phyloP scores from a whole-genome alignment of 305 asterid genomes.

The Fraxinus greggii region DNA sequence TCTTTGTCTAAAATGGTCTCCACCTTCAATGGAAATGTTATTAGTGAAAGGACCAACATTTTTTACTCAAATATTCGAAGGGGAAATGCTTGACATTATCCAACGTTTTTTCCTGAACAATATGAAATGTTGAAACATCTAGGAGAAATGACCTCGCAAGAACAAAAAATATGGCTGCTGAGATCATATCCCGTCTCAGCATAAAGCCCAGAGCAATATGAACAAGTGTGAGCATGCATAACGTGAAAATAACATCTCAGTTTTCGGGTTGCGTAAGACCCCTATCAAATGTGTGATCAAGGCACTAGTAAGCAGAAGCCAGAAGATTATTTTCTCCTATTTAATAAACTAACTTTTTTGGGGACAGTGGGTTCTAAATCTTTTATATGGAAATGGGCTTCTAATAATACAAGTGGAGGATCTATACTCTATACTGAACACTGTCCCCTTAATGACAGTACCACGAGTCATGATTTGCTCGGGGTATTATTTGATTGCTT shows the following conservation, averaged over 20 bases:
- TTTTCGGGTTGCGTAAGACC: not conserved
- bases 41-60: not conserved
- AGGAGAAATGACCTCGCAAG: not conserved
- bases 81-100: not conserved
- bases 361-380: not conserved
- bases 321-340: not conserved
- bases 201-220: not conserved
- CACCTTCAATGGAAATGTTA: slow-evolving; percentile 48
- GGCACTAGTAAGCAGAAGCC: not conserved
- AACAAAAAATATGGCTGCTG: not conserved
- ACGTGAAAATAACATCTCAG: slow-evolving; percentile 4
- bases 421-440: not conserved
- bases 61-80: slow-evolving; percentile 15
- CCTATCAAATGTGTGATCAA: slow-evolving; percentile 11
- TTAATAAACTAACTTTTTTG: not conserved
- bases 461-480: not conserved
- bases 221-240: not conserved
- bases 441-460: not conserved
- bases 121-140: slow-evolving; percentile 1
- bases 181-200: slow-evolving; percentile 1
- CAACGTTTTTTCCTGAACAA: not conserved
- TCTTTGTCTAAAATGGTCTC: slow-evolving; percentile 70
- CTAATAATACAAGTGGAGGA: slow-evolving; percentile 3
- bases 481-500: slow-evolving; percentile 17
- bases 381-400: not conserved